Evolutionary conservation across 768 basidiomycete genomes (phyloP), one percentile per base, ranked within the genome.

Genomic region (Termitomyces titanicus): DNA sequence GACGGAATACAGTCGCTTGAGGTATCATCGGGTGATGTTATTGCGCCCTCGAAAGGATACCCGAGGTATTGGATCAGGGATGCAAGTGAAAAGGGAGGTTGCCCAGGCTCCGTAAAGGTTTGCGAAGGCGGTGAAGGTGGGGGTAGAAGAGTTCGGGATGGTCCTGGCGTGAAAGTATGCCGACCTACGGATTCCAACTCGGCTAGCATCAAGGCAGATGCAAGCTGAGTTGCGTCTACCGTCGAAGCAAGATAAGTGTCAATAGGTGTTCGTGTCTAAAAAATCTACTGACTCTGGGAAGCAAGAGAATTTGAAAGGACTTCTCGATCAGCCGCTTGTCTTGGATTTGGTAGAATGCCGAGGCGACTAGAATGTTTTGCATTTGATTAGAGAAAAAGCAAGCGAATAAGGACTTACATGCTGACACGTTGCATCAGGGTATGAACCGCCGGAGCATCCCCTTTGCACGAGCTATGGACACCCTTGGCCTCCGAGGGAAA

Each of bases 331-430:
- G 39, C 46, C 31, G n/a, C 39, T 29, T n/a, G 48, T 49, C 35
- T 53, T 47, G 33, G 48, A 38, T 20, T 35, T 29, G 7, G 46
- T 47, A 24, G 5, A 33, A 7, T 34, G 33, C 25, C 27, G 29
- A 25, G 7, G 37, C 17, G n/a, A 50, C 57, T 51, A 27, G 43
- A 47, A 51, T 55, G 57, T 54, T 54, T 50, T 54, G 38, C 40
- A 35, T 42, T 48, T 22, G 34, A 39, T 34, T 45, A 29, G 24
- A 13, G 24, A n/a, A 45, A 50, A 47, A 20, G 49, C 44, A 54
- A 58, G 31, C 47, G 53, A 58, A 25, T 22, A 53, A 55, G 57
- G 35, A 37, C 53, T 43, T 18, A 55, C 53, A 5, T 8, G 40
- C 37, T 31, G 17, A 34, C 47, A 27, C 38, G 4, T 39, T 37